Evolutionary conservation across 257 asterid genomes (phyloP).

Genomic region (Galeopsis tetrahit): DNA sequence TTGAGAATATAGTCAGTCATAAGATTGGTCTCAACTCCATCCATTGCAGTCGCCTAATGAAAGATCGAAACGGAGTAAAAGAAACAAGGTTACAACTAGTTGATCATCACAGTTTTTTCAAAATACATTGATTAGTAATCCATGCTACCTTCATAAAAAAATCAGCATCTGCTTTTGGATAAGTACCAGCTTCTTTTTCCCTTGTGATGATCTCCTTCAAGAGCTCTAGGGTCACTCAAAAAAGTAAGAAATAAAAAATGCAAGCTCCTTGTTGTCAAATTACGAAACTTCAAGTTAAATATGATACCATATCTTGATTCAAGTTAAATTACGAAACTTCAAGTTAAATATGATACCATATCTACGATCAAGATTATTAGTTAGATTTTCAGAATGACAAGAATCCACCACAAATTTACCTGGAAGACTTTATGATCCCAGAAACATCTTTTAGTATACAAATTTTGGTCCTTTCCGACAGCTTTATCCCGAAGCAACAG

Average conservation of each 20-base stretch:
- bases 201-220: neutral
- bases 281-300: neutral
- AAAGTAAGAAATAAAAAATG: neutral
- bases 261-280: neutral
- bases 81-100: neutral
- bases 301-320: slow-evolving; percentile 45
- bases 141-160: slow-evolving; percentile 1
- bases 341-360: slow-evolving; percentile 41
- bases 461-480: slow-evolving; percentile 41
- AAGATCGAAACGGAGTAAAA: neutral
- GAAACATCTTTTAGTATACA: slow-evolving; percentile 58
- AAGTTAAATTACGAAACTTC: neutral
- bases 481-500: slow-evolving; percentile 18
- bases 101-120: neutral
- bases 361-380: slow-evolving; percentile 61
- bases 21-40: neutral
- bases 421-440: slow-evolving; percentile 68
- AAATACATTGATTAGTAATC: neutral
- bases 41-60: neutral
- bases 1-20: neutral
- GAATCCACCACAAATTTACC: slow-evolving; percentile 37
- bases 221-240: neutral
- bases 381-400: no score
- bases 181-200: neutral
- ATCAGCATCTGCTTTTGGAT: neutral